Evolutionary conservation across 208 protist genomes (phyloP).

Genomic region (Borovskyia barvae): DNA sequence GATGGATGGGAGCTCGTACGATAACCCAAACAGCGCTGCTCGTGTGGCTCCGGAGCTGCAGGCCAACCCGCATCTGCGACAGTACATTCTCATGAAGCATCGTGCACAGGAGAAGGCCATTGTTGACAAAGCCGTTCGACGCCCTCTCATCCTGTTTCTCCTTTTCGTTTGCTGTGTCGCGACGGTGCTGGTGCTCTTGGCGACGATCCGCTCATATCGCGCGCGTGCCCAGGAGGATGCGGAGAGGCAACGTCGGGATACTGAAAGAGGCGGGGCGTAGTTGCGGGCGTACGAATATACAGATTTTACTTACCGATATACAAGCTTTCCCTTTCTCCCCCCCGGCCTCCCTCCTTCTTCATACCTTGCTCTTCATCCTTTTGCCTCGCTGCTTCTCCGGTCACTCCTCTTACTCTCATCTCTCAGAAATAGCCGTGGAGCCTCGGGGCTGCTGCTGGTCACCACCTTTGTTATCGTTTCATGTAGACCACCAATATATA

Average conservation of each 20-base stretch:
- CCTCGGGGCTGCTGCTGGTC: too few relatives aligned
- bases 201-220: conserved; percentile 1
- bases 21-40: conserved; percentile 23
- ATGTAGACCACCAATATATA: neutral
- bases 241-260: neutral
- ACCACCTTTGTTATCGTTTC: too few relatives aligned
- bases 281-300: neutral
- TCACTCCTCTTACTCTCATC: too few relatives aligned
- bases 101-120: conserved; percentile 36
- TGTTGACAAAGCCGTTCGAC: conserved; percentile 32
- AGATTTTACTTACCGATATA: neutral
- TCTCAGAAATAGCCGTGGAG: too few relatives aligned
- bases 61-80: conserved; percentile 21
- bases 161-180: conserved; percentile 4
- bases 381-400: neutral
- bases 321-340: neutral
- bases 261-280: conserved; percentile 20
- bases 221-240: conserved; percentile 11
- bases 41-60: conserved; percentile 23
- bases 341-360: neutral
- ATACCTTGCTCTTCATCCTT: neutral
- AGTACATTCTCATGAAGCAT: conserved; percentile 44
- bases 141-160: conserved; percentile 20
- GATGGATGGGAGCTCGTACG: conserved; percentile 45
- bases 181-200: conserved; percentile 8